Evolutionary conservation across 371 early-diverging fungal genomes (phyloP), one percentile per base, ranked within the genome.

Genomic region (Zychaea mexicana): DNA sequence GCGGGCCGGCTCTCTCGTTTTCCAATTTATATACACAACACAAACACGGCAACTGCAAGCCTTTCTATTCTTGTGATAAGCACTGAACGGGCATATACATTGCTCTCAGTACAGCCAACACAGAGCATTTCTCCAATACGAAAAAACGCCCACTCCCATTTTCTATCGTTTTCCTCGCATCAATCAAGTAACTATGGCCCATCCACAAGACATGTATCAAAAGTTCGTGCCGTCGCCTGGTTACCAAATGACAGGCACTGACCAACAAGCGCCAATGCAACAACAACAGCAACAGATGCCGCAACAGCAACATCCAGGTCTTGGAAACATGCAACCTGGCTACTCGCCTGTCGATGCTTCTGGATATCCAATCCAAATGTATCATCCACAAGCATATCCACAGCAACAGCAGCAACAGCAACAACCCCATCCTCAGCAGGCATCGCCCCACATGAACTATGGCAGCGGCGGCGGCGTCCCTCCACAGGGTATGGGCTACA

Each of bases 131-230:
- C 38, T 36, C 38, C 38, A n/a, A n/a, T 15, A 36, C 15, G 8
- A 36, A 36, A 15, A 10, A 10, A 46, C 46, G 6, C 22, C 49
- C 49, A 22, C 24, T 22, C 22, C n/a, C n/a, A 1, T 10, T 24
- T n/a, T 15, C 42, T 42, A 5, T 42, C 42, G 13, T n/a, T 42
- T n/a, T 42, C 42, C 15, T 15, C n/a, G 13, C 42, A 12, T n/a
- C 4, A 42, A 0, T 17, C 3, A 42, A 42, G 32, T 24, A 12
- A 53, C 28, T 26, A 69, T 69, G 69, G 55, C 69, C 32, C 64
- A 69, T 57, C 69, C 60, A 28, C 69, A 58, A 55, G 69, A 69
- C 57, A 69, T 65, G 65, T 69, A 64, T 47, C 64, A 64, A 33
- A 62, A 64, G 27, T 69, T 64, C 38, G 61, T 69, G 65, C 26